phyloP scores from a whole-genome alignment of 768 basidiomycete genomes.

The Agrocybe chaxingu region DNA sequence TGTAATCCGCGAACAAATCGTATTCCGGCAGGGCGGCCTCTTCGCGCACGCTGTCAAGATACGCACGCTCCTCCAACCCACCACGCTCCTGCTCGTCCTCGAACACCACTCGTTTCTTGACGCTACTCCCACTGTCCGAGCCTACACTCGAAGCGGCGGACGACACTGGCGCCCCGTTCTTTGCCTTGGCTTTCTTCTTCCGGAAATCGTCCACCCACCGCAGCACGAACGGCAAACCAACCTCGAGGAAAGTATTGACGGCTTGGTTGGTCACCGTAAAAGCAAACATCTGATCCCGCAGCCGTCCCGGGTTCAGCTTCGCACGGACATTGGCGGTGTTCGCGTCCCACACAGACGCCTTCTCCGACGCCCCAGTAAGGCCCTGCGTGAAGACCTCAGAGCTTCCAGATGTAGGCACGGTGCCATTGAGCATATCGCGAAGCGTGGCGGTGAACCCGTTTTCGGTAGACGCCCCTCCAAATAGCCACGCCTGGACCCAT shows the following conservation, averaged over 20 bases:
- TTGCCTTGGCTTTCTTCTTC: constrained; percentile 30
- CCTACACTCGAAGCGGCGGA: constrained; percentile 5
- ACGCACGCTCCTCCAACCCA: constrained; percentile 68
- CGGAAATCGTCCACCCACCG: constrained; percentile 53
- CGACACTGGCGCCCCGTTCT: constrained; percentile 1
- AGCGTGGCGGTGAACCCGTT: constrained; percentile 19
- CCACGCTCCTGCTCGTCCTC: constrained; percentile 61
- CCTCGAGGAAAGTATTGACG: constrained; percentile 71
- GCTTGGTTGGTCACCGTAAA: constrained; percentile 88
- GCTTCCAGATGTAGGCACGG: constrained; percentile 12
- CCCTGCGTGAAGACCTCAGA: constrained; percentile 2
- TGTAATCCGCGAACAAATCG: constrained; percentile 82
- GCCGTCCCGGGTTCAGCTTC: constrained; percentile 64
- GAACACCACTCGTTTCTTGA: constrained; percentile 69
- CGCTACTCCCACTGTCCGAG: constrained; percentile 18
- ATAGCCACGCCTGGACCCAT: constrained; percentile 41
- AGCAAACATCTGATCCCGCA: constrained; percentile 92
- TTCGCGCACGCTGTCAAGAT: constrained; percentile 72
- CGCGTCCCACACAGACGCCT: constrained; percentile 44
- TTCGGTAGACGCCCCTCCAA: constrained; percentile 22
- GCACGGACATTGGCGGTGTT: constrained; percentile 46
- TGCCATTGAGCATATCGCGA: constrained; percentile 27
- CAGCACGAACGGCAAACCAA: constrained; percentile 76
- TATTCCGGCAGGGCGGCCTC: constrained; percentile 83
- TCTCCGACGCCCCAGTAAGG: constrained; percentile 7